phyloP scores from a whole-genome alignment of 495 filamentous ascomycete genomes.

The Cladorrhinum samala region DNA sequence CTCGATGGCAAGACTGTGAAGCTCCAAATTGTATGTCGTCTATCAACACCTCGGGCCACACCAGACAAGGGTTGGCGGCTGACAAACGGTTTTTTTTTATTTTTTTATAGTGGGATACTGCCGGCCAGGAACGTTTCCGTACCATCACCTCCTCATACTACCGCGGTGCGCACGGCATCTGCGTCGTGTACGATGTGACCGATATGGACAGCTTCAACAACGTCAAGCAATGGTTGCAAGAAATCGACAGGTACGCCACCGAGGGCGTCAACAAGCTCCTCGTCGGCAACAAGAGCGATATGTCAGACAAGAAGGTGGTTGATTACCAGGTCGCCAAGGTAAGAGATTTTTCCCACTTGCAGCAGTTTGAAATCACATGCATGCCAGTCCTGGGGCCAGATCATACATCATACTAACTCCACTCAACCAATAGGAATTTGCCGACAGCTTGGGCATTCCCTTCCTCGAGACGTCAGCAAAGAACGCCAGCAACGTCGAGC shows the following conservation, averaged over 20 bases:
- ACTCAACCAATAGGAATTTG: slow-evolving; percentile 68
- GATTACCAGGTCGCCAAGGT: slow-evolving; percentile 99
- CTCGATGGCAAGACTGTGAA: slow-evolving; percentile 99
- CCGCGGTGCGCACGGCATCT: slow-evolving; percentile 95
- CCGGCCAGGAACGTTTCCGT: slow-evolving; percentile 97
- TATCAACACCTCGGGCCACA: not conserved
- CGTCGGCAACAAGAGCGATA: slow-evolving; percentile 99
- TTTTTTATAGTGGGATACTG: slow-evolving; percentile 83
- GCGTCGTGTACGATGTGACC: slow-evolving; percentile 99
- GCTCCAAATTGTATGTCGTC: slow-evolving; percentile 83
- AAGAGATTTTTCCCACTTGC: slow-evolving; percentile 8
- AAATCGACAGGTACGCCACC: slow-evolving; percentile 97
- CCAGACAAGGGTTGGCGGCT: not conserved
- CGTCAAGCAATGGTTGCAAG: slow-evolving; percentile 99
- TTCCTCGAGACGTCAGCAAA: slow-evolving; percentile 99
- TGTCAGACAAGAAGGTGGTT: slow-evolving; percentile 99
- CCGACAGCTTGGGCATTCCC: slow-evolving; percentile 96
- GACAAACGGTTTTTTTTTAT: slow-evolving; percentile 13
- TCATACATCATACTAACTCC: slow-evolving; percentile 10
- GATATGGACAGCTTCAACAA: slow-evolving; percentile 99
- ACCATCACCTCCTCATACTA: slow-evolving; percentile 99
- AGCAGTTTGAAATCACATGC: slow-evolving; percentile 3
- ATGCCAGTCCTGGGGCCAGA: not conserved
- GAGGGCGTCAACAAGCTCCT: slow-evolving; percentile 99
- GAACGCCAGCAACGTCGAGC: slow-evolving; percentile 98